Conservation (phyloP, 2,329 filamentous ascomycete species). For the Seiridium cupressi region DNA sequence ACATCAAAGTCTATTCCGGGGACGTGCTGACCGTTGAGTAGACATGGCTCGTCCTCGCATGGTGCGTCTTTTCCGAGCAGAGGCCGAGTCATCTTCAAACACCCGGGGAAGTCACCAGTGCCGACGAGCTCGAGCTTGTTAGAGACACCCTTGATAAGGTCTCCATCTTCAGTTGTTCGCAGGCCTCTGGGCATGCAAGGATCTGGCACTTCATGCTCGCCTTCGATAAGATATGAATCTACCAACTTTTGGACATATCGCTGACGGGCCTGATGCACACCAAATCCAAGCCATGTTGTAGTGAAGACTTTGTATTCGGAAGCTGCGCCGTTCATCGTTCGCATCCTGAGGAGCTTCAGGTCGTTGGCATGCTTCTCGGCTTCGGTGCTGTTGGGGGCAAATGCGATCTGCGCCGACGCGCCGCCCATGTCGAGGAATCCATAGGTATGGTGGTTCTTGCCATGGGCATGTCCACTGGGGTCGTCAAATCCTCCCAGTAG, state of each 20-base stretch:
- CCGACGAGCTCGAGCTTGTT: slow-evolving; percentile 64
- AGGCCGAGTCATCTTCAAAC: slow-evolving; percentile 77
- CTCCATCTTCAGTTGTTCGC: slow-evolving; percentile 70
- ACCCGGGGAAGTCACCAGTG: slow-evolving; percentile 85
- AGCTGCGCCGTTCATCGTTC: slow-evolving; percentile 74
- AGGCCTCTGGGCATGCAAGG: slow-evolving; percentile 85
- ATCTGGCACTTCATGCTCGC: slow-evolving; percentile 72
- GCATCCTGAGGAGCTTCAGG: slow-evolving; percentile 79
- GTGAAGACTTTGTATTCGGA: slow-evolving; percentile 90
- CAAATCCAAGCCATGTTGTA: slow-evolving; percentile 94
- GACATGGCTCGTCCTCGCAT: slow-evolving; percentile 79
- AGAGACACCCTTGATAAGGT: slow-evolving; percentile 38
- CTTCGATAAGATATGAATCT: slow-evolving; percentile 59
- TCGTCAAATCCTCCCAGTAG: slow-evolving; percentile 86
- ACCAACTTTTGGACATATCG: slow-evolving; percentile 79
- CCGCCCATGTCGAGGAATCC: slow-evolving; percentile 98
- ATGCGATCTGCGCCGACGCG: slow-evolving; percentile 95
- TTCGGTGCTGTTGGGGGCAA: slow-evolving; percentile 91
- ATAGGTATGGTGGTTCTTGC: slow-evolving; percentile 89
- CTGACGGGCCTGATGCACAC: slow-evolving; percentile 88
- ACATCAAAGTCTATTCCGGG: slow-evolving; percentile 95
- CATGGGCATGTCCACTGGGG: slow-evolving; percentile 72
- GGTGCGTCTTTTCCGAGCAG: slow-evolving; percentile 85
- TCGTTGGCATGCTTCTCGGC: slow-evolving; percentile 86
- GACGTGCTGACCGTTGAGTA: slow-evolving; percentile 88